Percentiles rank a stretch among this genome's conserved stretches.
phyloP scores from a whole-genome alignment of 768 basidiomycete genomes.

The Boletus coccyginus region DNA sequence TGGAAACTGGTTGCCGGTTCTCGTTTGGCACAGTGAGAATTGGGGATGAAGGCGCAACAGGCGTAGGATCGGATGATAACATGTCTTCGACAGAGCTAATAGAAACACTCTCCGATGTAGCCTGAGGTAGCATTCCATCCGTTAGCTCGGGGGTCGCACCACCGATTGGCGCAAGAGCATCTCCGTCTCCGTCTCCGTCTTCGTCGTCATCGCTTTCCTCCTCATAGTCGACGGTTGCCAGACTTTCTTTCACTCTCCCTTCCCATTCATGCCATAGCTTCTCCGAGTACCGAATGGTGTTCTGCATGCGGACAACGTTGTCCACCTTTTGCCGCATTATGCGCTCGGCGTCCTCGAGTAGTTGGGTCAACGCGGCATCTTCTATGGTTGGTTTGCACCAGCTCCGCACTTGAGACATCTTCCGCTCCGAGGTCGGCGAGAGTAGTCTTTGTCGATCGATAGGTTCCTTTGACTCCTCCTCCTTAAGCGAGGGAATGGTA shows the following conservation, averaged over 20 bases:
- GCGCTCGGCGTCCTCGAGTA: conserved; percentile 85
- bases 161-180: conserved; percentile 37
- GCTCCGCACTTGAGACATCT: conserved; percentile 75
- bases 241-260: conserved; percentile 70
- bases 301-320: conserved; percentile 93
- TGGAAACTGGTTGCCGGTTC: conserved; percentile 25
- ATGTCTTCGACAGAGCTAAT: conserved; percentile 25
- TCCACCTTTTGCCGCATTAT: conserved; percentile 93
- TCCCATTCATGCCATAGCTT: conserved; percentile 98
- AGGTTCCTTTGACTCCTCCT: conserved; percentile 88
- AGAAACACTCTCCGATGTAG: conserved; percentile 16
- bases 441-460: conserved; percentile 91
- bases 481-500: conserved; percentile 83
- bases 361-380: conserved; percentile 78
- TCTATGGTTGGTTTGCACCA: conserved; percentile 88
- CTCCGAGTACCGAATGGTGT: conserved; percentile 95
- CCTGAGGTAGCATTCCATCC: conserved; percentile 17
- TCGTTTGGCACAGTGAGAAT: conserved; percentile 20
- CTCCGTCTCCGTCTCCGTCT: conserved; percentile 42
- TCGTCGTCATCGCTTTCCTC: conserved; percentile 47
- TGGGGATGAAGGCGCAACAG: conserved; percentile 57
- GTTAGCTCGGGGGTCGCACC: conserved; percentile 20
- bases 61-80: conserved; percentile 61
- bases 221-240: conserved; percentile 57
- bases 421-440: conserved; percentile 85